Evolutionary conservation across 345 rosid species (phyloP).

Genomic region (Citrus inodora): DNA sequence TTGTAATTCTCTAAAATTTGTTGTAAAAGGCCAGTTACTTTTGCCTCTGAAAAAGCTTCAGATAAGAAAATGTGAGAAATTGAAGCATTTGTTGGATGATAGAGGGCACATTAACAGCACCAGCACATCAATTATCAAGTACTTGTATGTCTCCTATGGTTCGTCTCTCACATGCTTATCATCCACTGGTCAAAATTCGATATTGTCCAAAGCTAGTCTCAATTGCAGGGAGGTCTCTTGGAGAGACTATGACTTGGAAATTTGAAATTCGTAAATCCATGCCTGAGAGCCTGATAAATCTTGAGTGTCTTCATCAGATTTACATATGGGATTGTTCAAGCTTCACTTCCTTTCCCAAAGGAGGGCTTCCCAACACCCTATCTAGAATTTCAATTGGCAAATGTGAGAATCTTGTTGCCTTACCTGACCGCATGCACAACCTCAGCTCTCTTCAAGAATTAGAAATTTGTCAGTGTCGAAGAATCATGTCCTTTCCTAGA

Average conservation of each 20-base stretch:
- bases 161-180: not conserved
- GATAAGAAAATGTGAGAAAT: not conserved
- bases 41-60: not conserved
- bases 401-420: constrained; percentile 1
- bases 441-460: constrained; percentile 17
- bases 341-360: not conserved
- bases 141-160: not conserved
- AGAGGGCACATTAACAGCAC: not conserved
- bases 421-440: not conserved
- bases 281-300: constrained; percentile 10
- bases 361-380: not conserved
- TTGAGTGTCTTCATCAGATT: constrained; percentile 6
- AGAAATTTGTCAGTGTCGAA: constrained; percentile 5
- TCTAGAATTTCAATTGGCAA: not conserved
- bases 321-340: not conserved
- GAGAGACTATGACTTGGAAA: too few species aligned
- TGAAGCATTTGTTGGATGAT: constrained; percentile 3
- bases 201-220: not conserved
- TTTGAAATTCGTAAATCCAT: not conserved
- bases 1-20: not conserved
- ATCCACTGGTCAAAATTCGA: not conserved
- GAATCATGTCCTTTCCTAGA: constrained; percentile 5
- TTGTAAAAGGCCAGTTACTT: not conserved
- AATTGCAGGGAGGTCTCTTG: constrained; percentile 8
- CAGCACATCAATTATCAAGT: not conserved